A percentile compares a stretch with the other conserved stretches of the same genome.
Evolutionary conservation across 2,329 filamentous ascomycete species (phyloP).

Genomic region (Colletotrichum orchidophilum): DNA sequence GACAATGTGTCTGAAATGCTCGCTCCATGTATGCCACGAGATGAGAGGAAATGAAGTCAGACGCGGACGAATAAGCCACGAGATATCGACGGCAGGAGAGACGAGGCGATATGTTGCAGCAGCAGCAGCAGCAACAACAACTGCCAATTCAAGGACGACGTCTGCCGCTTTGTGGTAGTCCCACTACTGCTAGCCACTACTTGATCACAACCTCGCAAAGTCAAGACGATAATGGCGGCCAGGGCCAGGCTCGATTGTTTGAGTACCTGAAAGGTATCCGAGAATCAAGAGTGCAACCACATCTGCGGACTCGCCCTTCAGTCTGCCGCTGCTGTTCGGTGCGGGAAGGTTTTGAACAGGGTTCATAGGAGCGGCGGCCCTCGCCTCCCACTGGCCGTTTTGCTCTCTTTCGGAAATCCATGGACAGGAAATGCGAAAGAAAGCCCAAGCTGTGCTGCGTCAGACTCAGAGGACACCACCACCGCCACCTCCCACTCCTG

Average conservation of each 20-base stretch:
- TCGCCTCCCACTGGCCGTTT: constrained; percentile 15
- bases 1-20: neutral
- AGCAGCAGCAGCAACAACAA: neutral
- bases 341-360: constrained; percentile 22
- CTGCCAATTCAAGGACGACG: neutral
- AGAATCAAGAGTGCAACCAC: constrained; percentile 9
- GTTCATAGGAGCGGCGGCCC: constrained; percentile 7
- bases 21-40: neutral
- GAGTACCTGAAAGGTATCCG: constrained; percentile 5
- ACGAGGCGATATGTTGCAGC: neutral
- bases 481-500: constrained; percentile 2
- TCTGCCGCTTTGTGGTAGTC: neutral
- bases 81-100: neutral
- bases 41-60: neutral
- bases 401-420: neutral
- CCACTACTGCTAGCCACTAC: neutral
- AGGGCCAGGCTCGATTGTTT: neutral
- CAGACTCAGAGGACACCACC: neutral
- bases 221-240: neutral
- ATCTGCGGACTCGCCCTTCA: neutral
- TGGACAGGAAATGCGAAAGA: neutral
- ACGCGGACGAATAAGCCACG: neutral
- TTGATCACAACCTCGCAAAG: neutral
- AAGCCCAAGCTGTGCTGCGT: neutral
- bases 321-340: constrained; percentile 11